Evolutionary conservation across 1,284 basidiomycete genomes (phyloP), one percentile per base, ranked within the genome.

Genomic region (Tilletia walkeri): DNA sequence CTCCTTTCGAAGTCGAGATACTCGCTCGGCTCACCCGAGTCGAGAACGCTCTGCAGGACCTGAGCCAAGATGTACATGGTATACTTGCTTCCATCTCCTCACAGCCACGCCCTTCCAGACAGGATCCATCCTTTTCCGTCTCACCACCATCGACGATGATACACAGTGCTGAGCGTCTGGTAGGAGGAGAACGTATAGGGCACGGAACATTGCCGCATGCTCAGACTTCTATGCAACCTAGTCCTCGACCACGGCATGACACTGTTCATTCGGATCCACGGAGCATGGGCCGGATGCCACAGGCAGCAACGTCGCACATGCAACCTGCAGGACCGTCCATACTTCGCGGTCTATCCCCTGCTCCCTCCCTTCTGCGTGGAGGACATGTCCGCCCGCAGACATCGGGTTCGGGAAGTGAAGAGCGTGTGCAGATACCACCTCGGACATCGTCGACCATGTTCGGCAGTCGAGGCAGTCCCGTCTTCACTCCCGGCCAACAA

Each of bases 391-490:
- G 54, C 5, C 54, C 54, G 34, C 54, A 30, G 5, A 56, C 54
- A 20, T 56, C 54, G n/a, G 54, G 54, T 4, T 56, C 54, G 24
- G 34, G 34, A 12, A 56, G n/a, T 24, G 59, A 63, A 14, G 59
- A 63, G 14, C 59, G 59, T 6, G 59, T 63, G 59, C 59, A 63
- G 36, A 63, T 63, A 18, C 59, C 59, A 14, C 59, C 59, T 63
- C 59, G 59, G 34, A 63, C 59, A 14, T 63, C 59, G 3, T 63
- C 59, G 12, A 18, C 38, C 30, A 41, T 41, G 9, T 38, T 38
- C 5, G 59, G 59, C 59, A 24, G 38, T 39, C 34, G 59, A 39
- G 59, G 36, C 59, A 63, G 59, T 16, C 59, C 59, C 16, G 30
- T 12, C 16, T 41, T 63, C 18, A 14, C 59, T 16, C 36, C 38